phyloP scores from a whole-genome alignment of 2,329 filamentous ascomycete species.

The Metarhizium brunneum region DNA sequence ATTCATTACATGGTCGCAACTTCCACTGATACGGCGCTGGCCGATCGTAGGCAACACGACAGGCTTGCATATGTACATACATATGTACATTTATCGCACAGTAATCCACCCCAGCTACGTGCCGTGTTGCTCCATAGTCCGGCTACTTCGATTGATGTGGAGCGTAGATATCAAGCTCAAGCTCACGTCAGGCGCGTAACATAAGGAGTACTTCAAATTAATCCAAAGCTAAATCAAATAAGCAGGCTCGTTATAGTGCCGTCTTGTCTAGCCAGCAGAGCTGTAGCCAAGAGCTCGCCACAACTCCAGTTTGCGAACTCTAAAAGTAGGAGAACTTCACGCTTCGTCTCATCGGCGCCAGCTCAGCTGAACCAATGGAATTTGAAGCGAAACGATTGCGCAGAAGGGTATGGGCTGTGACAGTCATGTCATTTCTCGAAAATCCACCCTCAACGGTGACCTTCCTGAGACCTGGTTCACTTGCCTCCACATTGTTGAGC shows the following conservation, averaged over 20 bases:
- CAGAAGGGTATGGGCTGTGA: neutral
- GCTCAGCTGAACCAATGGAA: neutral
- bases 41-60: too few species aligned
- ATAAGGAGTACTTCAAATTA: neutral
- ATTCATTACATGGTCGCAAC: too few species aligned
- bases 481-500: neutral
- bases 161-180: too few species aligned
- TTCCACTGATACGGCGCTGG: too few species aligned
- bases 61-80: too few species aligned
- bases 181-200: neutral
- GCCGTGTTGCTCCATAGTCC: too few species aligned
- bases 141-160: too few species aligned
- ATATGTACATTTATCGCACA: too few species aligned
- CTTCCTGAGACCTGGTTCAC: neutral
- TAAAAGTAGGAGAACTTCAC: neutral
- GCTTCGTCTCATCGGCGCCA: neutral
- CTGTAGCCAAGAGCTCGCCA: neutral
- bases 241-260: neutral
- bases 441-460: neutral
- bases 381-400: neutral
- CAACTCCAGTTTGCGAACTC: neutral
- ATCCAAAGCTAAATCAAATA: neutral
- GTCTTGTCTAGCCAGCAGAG: neutral
- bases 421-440: neutral
- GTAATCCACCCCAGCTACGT: too few species aligned